Evolutionary conservation across 371 early-diverging fungal genomes (phyloP).

Genomic region (Mucor piriformis): DNA sequence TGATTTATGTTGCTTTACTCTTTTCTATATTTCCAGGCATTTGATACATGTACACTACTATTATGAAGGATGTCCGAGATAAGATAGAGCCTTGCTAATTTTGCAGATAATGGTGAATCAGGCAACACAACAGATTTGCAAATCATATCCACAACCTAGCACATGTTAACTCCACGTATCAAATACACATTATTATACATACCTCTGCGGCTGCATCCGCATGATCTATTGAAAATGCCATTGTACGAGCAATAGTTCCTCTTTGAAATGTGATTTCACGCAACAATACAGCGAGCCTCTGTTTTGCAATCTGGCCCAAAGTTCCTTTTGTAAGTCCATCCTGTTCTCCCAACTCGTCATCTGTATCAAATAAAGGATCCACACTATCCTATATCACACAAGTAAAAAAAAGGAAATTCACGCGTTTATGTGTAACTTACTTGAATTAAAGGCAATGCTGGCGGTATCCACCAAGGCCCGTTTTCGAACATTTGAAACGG

Average conservation of each 20-base stretch:
- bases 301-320: constrained; percentile 63
- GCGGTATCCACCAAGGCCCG: constrained; percentile 88
- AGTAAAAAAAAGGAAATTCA: not conserved
- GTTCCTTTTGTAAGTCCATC: constrained; percentile 55
- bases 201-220: constrained; percentile 82
- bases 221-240: constrained; percentile 89
- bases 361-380: constrained; percentile 46
- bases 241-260: constrained; percentile 75
- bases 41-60: constrained; percentile 74
- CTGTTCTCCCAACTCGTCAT: constrained; percentile 59
- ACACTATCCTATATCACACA: constrained; percentile 26
- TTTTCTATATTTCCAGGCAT: constrained; percentile 86
- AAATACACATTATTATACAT: constrained; percentile 2
- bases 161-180: not conserved
- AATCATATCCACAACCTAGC: constrained; percentile 69
- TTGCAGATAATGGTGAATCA: constrained; percentile 63
- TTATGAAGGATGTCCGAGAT: constrained; percentile 90
- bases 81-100: constrained; percentile 79
- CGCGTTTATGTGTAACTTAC: not conserved
- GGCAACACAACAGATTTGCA: constrained; percentile 62
- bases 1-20: constrained; percentile 36
- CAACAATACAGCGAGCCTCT: constrained; percentile 60
- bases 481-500: constrained; percentile 89
- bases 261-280: constrained; percentile 62
- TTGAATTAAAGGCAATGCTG: constrained; percentile 27